Conservation (phyloP, 2,329 filamentous ascomycete genomes). For the Mycosphaerelloides madeirae region DNA sequence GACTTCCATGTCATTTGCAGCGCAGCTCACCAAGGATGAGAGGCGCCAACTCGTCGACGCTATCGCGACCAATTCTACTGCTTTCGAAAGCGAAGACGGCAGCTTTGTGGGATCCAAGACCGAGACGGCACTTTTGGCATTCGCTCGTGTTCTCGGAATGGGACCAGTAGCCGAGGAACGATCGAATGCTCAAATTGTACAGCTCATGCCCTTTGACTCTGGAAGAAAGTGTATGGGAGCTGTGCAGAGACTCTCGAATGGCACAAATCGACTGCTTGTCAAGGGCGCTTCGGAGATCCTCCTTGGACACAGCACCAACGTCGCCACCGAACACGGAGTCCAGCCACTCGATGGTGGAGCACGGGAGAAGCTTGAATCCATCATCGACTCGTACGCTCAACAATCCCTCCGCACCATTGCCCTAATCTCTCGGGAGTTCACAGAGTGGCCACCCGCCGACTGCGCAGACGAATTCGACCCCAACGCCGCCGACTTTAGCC, state of each 20-base stretch:
- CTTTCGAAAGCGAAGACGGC: constrained; percentile 62
- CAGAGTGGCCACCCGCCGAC: constrained; percentile 66
- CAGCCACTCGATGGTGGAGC: constrained; percentile 47
- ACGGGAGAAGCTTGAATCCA: constrained; percentile 54
- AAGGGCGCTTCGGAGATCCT: constrained; percentile 51
- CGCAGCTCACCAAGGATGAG: constrained; percentile 48
- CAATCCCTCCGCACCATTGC: constrained; percentile 80
- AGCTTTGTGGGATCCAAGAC: constrained; percentile 74
- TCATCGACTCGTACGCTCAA: constrained; percentile 73
- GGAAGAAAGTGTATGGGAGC: constrained; percentile 65
- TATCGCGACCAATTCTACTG: constrained; percentile 63
- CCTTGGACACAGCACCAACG: constrained; percentile 43
- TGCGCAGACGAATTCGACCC: constrained; percentile 57
- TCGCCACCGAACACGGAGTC: constrained; percentile 57
- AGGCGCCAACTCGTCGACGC: constrained; percentile 57
- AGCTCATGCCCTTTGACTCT: constrained; percentile 59
- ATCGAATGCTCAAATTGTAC: constrained; percentile 54
- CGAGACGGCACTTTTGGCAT: constrained; percentile 68
- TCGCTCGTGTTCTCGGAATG: constrained; percentile 63
- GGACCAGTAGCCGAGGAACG: constrained; percentile 57
- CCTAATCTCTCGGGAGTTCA: constrained; percentile 75
- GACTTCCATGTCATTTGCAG: constrained; percentile 51
- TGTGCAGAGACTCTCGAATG: constrained; percentile 51
- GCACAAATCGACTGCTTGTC: constrained; percentile 52
- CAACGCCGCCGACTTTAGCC: constrained; percentile 62